These are phyloP conservation scores for Gynochthodes officinalis DNA, from an alignment of 257 asterid genomes.

Conservation along the genomic window DNA sequence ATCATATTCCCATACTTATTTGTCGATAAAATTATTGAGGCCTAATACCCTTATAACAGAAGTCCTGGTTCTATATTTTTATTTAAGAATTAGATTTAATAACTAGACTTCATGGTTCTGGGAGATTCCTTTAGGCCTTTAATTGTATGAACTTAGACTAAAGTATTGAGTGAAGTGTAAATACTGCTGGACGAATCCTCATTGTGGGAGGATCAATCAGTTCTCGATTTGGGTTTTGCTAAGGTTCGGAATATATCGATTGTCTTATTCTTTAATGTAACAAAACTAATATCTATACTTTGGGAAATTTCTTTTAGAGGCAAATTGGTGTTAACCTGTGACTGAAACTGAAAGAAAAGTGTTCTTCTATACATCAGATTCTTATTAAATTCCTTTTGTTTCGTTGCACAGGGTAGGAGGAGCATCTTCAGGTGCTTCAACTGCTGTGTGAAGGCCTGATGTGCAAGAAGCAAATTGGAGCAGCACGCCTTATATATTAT, in stretches of 20 bases:
- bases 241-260: too few relatives aligned
- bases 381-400: neutral
- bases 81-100: neutral
- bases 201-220: neutral
- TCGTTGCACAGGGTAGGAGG: constrained; percentile 59
- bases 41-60: neutral
- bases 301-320: neutral
- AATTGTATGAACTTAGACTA: neutral
- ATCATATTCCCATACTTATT: too few relatives aligned
- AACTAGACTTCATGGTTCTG: neutral
- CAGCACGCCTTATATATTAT: neutral
- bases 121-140: neutral
- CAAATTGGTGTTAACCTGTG: neutral
- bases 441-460: constrained; percentile 80
- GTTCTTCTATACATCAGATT: neutral
- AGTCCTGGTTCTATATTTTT: neutral
- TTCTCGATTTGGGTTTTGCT: too few relatives aligned
- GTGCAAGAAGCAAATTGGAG: neutral
- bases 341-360: neutral
- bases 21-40: neutral
- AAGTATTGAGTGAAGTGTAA: too few relatives aligned
- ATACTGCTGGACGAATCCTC: too few relatives aligned
- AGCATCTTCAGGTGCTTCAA: constrained; percentile 81
- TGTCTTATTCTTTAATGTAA: neutral
- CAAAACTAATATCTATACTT: neutral